A percentile compares a stretch with the other conserved stretches of the same genome.
phyloP scores from a whole-genome alignment of 1,284 basidiomycete genomes.

The Ceratorhiza oryzae-sativae region DNA sequence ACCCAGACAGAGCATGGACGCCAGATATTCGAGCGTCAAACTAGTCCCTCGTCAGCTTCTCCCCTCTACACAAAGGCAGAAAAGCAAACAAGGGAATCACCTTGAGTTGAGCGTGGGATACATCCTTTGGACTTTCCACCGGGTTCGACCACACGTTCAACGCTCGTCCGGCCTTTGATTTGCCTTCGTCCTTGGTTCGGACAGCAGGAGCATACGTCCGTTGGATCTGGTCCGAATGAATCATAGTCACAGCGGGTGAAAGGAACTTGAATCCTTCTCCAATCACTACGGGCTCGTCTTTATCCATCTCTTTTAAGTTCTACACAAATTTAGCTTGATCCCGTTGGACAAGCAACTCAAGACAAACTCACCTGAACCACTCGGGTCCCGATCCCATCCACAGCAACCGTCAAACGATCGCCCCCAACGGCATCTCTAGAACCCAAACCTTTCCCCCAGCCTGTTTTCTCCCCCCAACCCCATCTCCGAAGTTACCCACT shows the following conservation, averaged over 20 bases:
- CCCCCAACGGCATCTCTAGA: background rate
- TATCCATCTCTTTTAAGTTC: background rate
- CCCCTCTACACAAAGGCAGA: background rate
- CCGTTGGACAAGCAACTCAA: background rate
- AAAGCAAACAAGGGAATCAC: background rate
- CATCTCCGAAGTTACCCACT: background rate
- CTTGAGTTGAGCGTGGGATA: constrained; percentile 11
- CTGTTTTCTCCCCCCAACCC: too few species aligned
- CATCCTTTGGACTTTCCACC: background rate
- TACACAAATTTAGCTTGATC: too few species aligned
- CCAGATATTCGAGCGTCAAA: constrained; percentile 21
- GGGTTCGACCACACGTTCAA: constrained; percentile 10
- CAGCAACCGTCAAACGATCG: constrained; percentile 8
- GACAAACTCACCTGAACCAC: constrained; percentile 5
- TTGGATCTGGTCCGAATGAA: constrained; percentile 29
- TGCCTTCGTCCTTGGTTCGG: background rate
- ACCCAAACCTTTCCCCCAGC: background rate
- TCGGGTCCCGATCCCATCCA: constrained; percentile 13
- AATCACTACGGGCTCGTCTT: background rate
- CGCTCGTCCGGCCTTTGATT: background rate
- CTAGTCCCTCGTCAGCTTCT: background rate
- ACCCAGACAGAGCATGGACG: background rate
- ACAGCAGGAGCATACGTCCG: constrained; percentile 9
- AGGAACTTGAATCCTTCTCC: constrained; percentile 1
- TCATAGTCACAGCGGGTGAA: background rate